A percentile compares a stretch with the other conserved stretches of the same genome.
These are phyloP conservation scores for Lecanoromycetidae sp. DNA, from an alignment of 2,329 filamentous ascomycete genomes.

Conservation along the genomic window DNA sequence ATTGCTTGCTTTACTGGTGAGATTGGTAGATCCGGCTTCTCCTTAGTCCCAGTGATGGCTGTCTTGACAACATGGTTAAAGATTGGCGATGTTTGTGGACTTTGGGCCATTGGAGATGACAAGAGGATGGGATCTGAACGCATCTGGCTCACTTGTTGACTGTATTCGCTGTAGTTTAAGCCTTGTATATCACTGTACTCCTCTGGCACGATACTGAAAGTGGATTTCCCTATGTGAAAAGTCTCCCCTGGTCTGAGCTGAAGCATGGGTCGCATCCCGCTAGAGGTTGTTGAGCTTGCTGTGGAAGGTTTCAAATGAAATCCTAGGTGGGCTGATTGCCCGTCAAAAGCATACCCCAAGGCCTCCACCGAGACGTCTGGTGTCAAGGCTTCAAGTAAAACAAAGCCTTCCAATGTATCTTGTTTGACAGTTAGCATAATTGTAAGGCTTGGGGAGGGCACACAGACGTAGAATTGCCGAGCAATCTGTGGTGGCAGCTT, in stretches of 20 bases:
- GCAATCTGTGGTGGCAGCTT: background rate
- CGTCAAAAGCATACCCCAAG: background rate
- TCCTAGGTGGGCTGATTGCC: background rate
- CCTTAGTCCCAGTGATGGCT: background rate
- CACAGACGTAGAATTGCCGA: slow-evolving; percentile 6
- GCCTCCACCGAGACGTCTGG: background rate
- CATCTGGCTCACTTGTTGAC: slow-evolving; percentile 1
- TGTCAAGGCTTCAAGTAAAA: slow-evolving; percentile 2
- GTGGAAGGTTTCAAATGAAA: background rate
- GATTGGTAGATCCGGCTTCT: background rate
- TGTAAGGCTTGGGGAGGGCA: background rate
- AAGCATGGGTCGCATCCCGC: background rate
- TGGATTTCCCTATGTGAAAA: slow-evolving; percentile 4
- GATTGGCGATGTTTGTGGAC: background rate
- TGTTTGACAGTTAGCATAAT: background rate
- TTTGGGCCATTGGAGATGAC: background rate
- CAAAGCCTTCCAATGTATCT: slow-evolving; percentile 6
- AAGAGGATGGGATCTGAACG: background rate
- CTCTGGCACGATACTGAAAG: slow-evolving; percentile 4
- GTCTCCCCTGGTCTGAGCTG: slow-evolving; percentile 2
- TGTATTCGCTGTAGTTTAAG: background rate
- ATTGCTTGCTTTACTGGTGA: background rate
- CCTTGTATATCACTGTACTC: background rate
- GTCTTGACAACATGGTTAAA: background rate
- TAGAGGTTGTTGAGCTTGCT: too few species aligned